These are phyloP conservation scores for Paecilomyces dactylethromorphus DNA, from an alignment of 2,329 filamentous ascomycete genomes.

Conservation along the genomic window DNA sequence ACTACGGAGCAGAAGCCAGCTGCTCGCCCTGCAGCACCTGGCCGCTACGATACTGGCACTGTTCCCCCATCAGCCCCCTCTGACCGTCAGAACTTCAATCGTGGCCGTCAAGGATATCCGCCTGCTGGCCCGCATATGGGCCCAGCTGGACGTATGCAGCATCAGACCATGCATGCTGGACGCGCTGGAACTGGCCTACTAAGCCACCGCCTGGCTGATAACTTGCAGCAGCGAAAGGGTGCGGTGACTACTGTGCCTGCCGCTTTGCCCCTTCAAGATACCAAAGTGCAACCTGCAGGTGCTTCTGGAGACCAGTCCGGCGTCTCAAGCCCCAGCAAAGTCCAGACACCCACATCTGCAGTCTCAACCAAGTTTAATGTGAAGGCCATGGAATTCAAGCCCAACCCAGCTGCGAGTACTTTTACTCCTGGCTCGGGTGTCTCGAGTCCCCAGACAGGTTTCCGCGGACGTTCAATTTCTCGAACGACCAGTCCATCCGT, in stretches of 20 bases:
- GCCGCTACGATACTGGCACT: conserved; percentile 37
- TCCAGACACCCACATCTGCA: conserved; percentile 49
- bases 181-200: conserved; percentile 41
- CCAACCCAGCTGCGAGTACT: conserved; percentile 69
- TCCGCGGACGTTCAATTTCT: conserved; percentile 45
- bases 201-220: conserved; percentile 46
- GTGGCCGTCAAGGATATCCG: conserved; percentile 40
- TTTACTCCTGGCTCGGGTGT: conserved; percentile 71
- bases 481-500: conserved; percentile 43
- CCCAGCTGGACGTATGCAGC: conserved; percentile 31
- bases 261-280: conserved; percentile 56
- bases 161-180: conserved; percentile 37
- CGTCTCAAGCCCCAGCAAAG: conserved; percentile 35
- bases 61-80: conserved; percentile 29
- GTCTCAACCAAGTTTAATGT: conserved; percentile 53
- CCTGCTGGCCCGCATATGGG: conserved; percentile 42
- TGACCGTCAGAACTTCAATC: conserved; percentile 43
- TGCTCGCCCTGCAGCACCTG: conserved; percentile 40
- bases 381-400: conserved; percentile 70
- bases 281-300: conserved; percentile 66
- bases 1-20: conserved; percentile 49
- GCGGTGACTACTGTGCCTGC: conserved; percentile 40
- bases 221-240: conserved; percentile 47
- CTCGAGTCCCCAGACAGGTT: conserved; percentile 61
- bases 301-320: conserved; percentile 55